These are phyloP conservation scores for Zygosaccharomyces sapae DNA, from an alignment of 1,139 yeast genomes.

Conservation along the genomic window DNA sequence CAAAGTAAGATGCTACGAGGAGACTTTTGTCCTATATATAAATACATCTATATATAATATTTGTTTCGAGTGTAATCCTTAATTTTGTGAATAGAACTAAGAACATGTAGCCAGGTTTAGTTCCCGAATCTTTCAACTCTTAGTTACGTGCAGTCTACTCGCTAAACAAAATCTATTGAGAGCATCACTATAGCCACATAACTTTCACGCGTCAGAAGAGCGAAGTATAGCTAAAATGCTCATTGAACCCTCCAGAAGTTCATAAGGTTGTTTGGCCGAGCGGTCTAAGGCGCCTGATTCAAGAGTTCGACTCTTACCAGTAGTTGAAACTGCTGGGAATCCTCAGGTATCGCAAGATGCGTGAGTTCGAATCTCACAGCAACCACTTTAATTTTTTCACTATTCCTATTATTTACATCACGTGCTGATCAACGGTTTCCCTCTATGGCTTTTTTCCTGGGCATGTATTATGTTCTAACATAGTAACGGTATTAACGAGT, in stretches of 20 bases:
- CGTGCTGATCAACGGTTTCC: not conserved
- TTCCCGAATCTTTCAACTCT: not conserved
- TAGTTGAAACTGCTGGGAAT: conserved; percentile 15
- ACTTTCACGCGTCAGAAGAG: not conserved
- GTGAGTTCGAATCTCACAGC: conserved; percentile 31
- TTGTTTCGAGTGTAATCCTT: not conserved
- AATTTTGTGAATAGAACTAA: not conserved
- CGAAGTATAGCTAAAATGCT: no score
- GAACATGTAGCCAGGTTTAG: no score
- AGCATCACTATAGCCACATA: not conserved
- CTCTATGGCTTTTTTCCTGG: not conserved
- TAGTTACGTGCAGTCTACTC: not conserved
- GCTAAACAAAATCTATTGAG: no score
- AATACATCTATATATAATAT: not conserved
- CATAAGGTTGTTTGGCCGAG: conserved; percentile 30
- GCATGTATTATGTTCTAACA: not conserved
- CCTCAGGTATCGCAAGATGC: conserved; percentile 31
- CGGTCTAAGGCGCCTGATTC: conserved; percentile 34
- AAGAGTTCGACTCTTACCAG: conserved; percentile 22
- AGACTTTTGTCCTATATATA: not conserved
- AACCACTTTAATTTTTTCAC: conserved; percentile 18
- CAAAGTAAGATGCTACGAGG: conserved; percentile 5
- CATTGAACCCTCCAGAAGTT: not conserved
- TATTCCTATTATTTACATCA: not conserved
- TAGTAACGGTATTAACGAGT: not conserved